Conservation (phyloP, 371 early-diverging fungal species). For the Mortierella sp. region DNA sequence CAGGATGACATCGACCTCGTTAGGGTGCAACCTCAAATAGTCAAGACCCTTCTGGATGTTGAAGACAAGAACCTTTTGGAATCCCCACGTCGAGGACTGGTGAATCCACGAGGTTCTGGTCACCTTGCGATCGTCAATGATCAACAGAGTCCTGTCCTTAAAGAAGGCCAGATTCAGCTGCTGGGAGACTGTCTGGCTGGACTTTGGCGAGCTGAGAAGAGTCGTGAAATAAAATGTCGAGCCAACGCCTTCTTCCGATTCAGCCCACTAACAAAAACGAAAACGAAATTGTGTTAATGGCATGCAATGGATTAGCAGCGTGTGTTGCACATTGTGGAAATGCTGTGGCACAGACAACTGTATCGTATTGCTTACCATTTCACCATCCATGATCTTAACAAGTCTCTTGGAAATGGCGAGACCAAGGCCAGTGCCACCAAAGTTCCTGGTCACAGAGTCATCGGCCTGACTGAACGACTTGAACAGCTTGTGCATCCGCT, state of each 20-base stretch:
- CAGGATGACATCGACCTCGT: slow-evolving; percentile 22
- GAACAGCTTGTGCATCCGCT: slow-evolving; percentile 65
- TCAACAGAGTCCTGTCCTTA: slow-evolving; percentile 28
- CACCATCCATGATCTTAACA: slow-evolving; percentile 69
- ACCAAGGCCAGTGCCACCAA: slow-evolving; percentile 68
- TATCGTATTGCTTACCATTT: slow-evolving; percentile 24
- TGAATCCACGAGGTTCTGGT: slow-evolving; percentile 32
- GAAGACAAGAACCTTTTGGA: slow-evolving; percentile 28
- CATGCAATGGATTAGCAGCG: too few relatives aligned
- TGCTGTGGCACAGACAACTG: too few relatives aligned
- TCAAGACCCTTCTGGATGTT: slow-evolving; percentile 34
- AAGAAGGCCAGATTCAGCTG: slow-evolving; percentile 34
- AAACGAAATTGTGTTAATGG: background rate
- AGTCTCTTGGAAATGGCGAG: slow-evolving; percentile 67
- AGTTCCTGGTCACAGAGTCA: slow-evolving; percentile 63
- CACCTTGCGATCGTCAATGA: slow-evolving; percentile 35
- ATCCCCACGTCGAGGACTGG: slow-evolving; percentile 43
- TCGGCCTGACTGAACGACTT: slow-evolving; percentile 74
- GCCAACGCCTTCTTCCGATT: slow-evolving; percentile 33
- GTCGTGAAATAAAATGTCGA: slow-evolving; percentile 40
- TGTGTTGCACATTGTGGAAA: too few relatives aligned
- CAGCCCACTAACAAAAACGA: slow-evolving; percentile 29
- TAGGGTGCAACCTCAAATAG: slow-evolving; percentile 17
- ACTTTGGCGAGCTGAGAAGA: slow-evolving; percentile 22
- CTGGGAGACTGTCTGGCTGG: slow-evolving; percentile 32